Conservation (phyloP, 805 yeast species). For the Naumovozyma castellii region DNA sequence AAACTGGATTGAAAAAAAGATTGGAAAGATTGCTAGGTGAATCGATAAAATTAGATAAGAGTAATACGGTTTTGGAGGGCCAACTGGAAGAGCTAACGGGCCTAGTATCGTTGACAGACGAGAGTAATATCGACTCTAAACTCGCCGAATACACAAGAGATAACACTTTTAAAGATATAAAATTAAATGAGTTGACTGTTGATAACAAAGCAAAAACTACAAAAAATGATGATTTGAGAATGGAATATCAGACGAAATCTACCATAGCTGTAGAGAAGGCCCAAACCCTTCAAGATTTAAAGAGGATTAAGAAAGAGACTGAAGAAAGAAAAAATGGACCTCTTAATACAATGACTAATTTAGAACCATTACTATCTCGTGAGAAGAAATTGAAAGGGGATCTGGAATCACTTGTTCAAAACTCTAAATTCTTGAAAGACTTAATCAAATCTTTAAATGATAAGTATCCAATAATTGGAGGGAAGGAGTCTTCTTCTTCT, state of each 20-base stretch:
- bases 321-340: conserved; percentile 29
- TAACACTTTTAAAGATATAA: neutral
- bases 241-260: conserved; percentile 37
- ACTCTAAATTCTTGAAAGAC: conserved; percentile 12
- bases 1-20: conserved; percentile 20
- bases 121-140: neutral
- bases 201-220: conserved; percentile 33
- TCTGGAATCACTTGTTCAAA: conserved; percentile 8
- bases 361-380: conserved; percentile 4
- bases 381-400: conserved; percentile 9
- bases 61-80: conserved; percentile 6
- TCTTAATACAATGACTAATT: conserved; percentile 24
- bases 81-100: conserved; percentile 6
- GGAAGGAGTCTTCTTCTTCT: neutral
- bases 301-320: conserved; percentile 23
- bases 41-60: conserved; percentile 9
- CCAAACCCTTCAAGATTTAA: conserved; percentile 19
- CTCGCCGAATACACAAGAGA: conserved; percentile 4
- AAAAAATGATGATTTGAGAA: conserved; percentile 30
- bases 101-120: neutral
- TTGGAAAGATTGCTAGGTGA: conserved; percentile 17
- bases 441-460: neutral
- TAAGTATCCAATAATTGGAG: neutral
- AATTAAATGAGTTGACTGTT: conserved; percentile 41
- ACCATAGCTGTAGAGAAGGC: conserved; percentile 41